Evolutionary conservation across 768 basidiomycete species (phyloP).

Genomic region (Tephrocybe sp.): DNA sequence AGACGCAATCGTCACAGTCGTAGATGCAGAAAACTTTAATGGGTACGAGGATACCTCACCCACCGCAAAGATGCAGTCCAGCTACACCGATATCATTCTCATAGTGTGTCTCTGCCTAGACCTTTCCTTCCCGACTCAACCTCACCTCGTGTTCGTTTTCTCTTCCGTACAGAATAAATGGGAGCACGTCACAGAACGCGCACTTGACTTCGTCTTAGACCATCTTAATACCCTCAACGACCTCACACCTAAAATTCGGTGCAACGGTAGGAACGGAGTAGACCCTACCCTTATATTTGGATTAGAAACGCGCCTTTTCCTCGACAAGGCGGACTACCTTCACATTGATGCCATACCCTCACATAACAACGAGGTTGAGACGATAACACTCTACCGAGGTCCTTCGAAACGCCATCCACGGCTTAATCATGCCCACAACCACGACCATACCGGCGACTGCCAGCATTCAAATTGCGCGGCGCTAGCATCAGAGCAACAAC

Average conservation of each 20-base stretch:
- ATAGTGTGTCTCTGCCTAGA: constrained; percentile 50
- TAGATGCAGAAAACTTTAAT: constrained; percentile 88
- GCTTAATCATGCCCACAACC: constrained; percentile 19
- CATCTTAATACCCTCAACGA: constrained; percentile 90
- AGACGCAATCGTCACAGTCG: constrained; percentile 89
- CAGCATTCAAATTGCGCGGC: constrained; percentile 6
- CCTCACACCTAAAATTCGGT: constrained; percentile 80
- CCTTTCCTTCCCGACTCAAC: no score
- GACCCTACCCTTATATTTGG: constrained; percentile 84
- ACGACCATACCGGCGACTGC: constrained; percentile 15
- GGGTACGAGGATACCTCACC: constrained; percentile 93
- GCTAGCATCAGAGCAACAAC: constrained; percentile 2
- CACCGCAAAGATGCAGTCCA: constrained; percentile 93
- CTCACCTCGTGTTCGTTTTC: neutral
- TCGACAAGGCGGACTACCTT: constrained; percentile 22
- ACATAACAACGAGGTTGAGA: constrained; percentile 88
- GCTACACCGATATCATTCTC: constrained; percentile 89
- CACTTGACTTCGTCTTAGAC: constrained; percentile 82
- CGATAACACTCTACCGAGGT: constrained; percentile 60
- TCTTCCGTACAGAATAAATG: constrained; percentile 72
- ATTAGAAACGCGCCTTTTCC: constrained; percentile 81
- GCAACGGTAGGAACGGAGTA: constrained; percentile 61
- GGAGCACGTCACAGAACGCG: constrained; percentile 78
- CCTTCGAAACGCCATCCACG: constrained; percentile 16
- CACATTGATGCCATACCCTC: constrained; percentile 19